Conservation (phyloP, 106 monocot genomes). For the Agapanthus africanus region DNA sequence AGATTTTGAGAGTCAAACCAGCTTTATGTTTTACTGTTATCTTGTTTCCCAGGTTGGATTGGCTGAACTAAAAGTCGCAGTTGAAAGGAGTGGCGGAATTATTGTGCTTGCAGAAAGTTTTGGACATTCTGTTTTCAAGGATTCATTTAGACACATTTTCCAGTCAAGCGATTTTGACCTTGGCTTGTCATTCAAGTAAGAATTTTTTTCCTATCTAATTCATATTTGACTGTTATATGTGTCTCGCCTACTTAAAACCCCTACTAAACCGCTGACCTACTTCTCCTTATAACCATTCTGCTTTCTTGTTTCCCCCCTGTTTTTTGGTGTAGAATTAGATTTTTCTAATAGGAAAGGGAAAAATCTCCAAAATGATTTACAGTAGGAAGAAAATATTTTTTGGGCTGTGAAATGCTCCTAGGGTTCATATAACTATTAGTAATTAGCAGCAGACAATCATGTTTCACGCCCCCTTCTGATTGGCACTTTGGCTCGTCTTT, state of each 20-base stretch:
- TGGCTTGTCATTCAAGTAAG: conserved; percentile 95
- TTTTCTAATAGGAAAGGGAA: background rate
- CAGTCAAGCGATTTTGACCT: conserved; percentile 78
- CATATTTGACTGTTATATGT: background rate
- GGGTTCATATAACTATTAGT: too few relatives aligned
- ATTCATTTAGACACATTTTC: conserved; percentile 78
- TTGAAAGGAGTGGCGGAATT: conserved; percentile 90
- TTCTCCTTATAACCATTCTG: background rate
- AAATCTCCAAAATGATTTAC: background rate
- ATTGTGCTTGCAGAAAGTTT: conserved; percentile 96
- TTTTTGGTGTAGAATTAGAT: background rate
- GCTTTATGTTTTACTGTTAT: conserved; percentile 5
- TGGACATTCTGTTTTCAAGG: conserved; percentile 96
- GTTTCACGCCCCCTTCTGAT: too few relatives aligned
- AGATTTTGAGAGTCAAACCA: background rate
- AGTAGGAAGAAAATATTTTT: too few relatives aligned
- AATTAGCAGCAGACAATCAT: too few relatives aligned
- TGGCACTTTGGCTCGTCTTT: too few relatives aligned
- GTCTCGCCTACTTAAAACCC: background rate
- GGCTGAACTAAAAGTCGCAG: conserved; percentile 83
- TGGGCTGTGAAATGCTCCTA: too few relatives aligned
- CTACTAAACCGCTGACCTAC: background rate
- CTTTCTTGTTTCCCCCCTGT: background rate
- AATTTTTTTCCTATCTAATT: conserved; percentile 1
- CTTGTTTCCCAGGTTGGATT: conserved; percentile 61